A percentile compares a stretch with the other conserved stretches of the same genome.
phyloP scores from a whole-genome alignment of 169 alveolate genomes.

The Babesia sp. region DNA sequence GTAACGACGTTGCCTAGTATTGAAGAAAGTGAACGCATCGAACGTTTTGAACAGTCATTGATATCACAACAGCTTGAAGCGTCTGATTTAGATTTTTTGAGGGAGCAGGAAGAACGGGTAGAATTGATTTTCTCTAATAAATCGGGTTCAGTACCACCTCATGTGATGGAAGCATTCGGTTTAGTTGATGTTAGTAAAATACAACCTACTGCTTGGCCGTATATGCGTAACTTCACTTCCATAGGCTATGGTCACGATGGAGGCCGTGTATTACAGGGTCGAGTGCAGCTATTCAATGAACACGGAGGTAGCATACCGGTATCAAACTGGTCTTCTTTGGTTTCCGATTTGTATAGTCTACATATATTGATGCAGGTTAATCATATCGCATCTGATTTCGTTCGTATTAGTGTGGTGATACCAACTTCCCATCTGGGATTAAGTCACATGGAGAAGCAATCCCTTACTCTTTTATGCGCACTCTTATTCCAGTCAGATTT shows the following conservation, averaged over 20 bases:
- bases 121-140: slow-evolving; percentile 33
- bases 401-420: slow-evolving; percentile 58
- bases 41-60: slow-evolving; percentile 57
- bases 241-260: neutral
- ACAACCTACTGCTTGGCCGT: slow-evolving; percentile 52
- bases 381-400: slow-evolving; percentile 71
- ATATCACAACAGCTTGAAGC: slow-evolving; percentile 44
- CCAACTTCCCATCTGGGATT: slow-evolving; percentile 43
- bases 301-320: neutral
- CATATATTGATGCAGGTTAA: slow-evolving; percentile 67
- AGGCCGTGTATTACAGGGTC: neutral
- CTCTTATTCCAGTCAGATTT: slow-evolving; percentile 69
- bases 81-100: slow-evolving; percentile 54
- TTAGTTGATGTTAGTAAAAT: slow-evolving; percentile 44
- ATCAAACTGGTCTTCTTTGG: neutral
- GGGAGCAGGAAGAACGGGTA: slow-evolving; percentile 54
- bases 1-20: slow-evolving; percentile 69
- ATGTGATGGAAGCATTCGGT: slow-evolving; percentile 36
- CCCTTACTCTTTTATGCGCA: slow-evolving; percentile 58
- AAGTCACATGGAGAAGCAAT: slow-evolving; percentile 43
- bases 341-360: slow-evolving; percentile 36
- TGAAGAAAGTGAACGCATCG: slow-evolving; percentile 50
- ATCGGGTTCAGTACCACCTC: slow-evolving; percentile 55
- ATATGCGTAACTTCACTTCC: slow-evolving; percentile 44
- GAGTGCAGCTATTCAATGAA: slow-evolving; percentile 20